Percentiles rank a stretch among this genome's conserved stretches.
Conservation (phyloP, 257 asterid species). For the Coffea canephora region DNA sequence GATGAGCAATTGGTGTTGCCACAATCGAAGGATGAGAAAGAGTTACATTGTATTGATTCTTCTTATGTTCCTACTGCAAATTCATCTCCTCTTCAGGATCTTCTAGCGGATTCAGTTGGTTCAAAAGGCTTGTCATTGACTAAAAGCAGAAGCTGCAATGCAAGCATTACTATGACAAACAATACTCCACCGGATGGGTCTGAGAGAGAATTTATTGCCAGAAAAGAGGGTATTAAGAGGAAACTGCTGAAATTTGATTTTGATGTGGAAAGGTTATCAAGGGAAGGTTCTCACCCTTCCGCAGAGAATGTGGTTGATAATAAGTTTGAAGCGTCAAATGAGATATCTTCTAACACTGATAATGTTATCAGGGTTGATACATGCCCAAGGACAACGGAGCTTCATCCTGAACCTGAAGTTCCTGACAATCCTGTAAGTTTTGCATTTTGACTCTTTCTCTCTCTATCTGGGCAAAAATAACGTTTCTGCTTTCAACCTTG, state of each 20-base stretch:
- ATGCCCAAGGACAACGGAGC: constrained; percentile 24
- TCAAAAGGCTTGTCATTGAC: constrained; percentile 36
- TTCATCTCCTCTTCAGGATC: constrained; percentile 39
- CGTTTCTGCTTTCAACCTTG: background rate
- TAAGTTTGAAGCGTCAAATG: constrained; percentile 42
- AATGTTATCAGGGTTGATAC: constrained; percentile 18
- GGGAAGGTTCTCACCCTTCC: constrained; percentile 46
- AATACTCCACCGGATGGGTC: constrained; percentile 41
- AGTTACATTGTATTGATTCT: constrained; percentile 34
- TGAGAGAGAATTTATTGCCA: constrained; percentile 37
- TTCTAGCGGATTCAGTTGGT: constrained; percentile 26
- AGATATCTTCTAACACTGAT: constrained; percentile 31
- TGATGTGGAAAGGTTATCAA: constrained; percentile 29
- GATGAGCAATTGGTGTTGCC: constrained; percentile 25
- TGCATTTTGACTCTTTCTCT: background rate
- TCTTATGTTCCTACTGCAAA: constrained; percentile 37
- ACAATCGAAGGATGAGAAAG: constrained; percentile 39
- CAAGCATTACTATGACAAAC: constrained; percentile 36
- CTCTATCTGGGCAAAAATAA: background rate
- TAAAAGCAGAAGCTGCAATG: constrained; percentile 78
- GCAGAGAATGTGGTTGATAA: constrained; percentile 43
- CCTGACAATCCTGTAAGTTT: constrained; percentile 33
- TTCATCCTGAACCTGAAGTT: constrained; percentile 27
- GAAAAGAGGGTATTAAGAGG: constrained; percentile 38
- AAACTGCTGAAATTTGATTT: constrained; percentile 39